Evolutionary conservation across 805 yeast genomes (phyloP).

Genomic region (Nakazawaea wyomingensis): DNA sequence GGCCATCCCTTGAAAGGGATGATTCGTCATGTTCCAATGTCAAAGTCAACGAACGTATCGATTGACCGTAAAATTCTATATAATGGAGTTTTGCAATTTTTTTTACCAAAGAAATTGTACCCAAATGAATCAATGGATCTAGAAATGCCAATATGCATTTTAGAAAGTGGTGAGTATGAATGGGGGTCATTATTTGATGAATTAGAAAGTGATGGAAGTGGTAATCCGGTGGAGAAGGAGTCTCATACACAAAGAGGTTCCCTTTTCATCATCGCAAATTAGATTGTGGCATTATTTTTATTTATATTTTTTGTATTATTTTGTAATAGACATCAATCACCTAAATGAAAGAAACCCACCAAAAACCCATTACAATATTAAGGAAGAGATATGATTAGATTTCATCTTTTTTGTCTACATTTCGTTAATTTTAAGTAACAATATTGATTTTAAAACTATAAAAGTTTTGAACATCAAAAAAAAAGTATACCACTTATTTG

Average conservation of each 20-base stretch:
- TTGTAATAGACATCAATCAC: too few species aligned
- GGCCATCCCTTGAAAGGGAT: slow-evolving; percentile 42
- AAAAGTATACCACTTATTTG: not conserved
- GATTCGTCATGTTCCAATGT: slow-evolving; percentile 52
- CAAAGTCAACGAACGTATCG: slow-evolving; percentile 26
- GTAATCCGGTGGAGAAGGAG: slow-evolving; percentile 4
- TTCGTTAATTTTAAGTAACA: too few species aligned
- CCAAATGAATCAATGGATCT: slow-evolving; percentile 39
- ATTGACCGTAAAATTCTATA: slow-evolving; percentile 56
- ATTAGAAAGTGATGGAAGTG: slow-evolving; percentile 22
- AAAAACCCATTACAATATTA: too few species aligned
- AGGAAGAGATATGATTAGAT: too few species aligned
- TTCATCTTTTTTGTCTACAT: too few species aligned
- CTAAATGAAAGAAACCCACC: too few species aligned
- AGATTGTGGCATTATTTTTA: not conserved
- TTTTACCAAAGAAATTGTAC: slow-evolving; percentile 34
- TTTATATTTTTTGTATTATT: not conserved
- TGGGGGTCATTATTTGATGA: slow-evolving; percentile 67
- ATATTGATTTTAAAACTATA: slow-evolving; percentile 4
- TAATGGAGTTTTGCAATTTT: slow-evolving; percentile 68
- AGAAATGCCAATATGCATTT: slow-evolving; percentile 53
- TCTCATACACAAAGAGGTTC: slow-evolving; percentile 8
- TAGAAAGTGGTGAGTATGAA: slow-evolving; percentile 78
- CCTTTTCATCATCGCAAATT: slow-evolving; percentile 3
- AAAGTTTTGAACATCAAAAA: slow-evolving; percentile 2